Percentiles rank a stretch among this genome's conserved stretches.
Conservation (phyloP, 2,329 filamentous ascomycete species). For the Scedosporium boydii region DNA sequence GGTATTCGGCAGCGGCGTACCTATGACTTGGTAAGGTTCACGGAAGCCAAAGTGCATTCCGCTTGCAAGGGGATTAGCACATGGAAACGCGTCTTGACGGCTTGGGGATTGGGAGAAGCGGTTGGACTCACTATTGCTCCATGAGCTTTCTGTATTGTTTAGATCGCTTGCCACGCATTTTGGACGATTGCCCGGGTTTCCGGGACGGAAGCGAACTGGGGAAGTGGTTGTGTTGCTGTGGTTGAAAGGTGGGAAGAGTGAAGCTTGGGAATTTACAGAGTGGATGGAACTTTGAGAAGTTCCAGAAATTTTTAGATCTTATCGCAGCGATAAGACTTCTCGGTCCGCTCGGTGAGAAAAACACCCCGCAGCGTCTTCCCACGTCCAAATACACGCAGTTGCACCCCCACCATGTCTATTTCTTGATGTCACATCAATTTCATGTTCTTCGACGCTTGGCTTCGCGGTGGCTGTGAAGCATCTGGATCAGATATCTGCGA, state of each 20-base stretch:
- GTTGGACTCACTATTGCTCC: constrained; percentile 70
- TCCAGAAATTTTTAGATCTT: constrained; percentile 5
- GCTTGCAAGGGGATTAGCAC: neutral
- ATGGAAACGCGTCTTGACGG: neutral
- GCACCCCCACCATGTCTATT: too few species aligned
- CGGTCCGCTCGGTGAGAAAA: neutral
- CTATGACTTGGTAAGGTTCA: constrained; percentile 84
- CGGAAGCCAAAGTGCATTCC: constrained; percentile 63
- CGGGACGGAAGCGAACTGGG: neutral
- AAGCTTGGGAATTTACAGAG: neutral
- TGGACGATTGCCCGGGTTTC: constrained; percentile 13
- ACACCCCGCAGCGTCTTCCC: neutral
- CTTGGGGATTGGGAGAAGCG: neutral
- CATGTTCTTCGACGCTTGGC: too few species aligned
- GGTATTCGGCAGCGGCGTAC: constrained; percentile 28
- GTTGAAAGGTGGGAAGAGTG: neutral
- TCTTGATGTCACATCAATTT: too few species aligned
- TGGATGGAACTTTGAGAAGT: too few species aligned
- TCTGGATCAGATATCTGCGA: too few species aligned
- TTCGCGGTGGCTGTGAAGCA: too few species aligned
- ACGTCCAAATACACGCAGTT: too few species aligned
- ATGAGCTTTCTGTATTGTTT: constrained; percentile 71
- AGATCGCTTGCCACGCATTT: constrained; percentile 41
- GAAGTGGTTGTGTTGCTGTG: neutral
- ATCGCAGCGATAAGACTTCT: constrained; percentile 5